Base-by-base conservation (phyloP, 1,284 basidiomycete species). In the Vanrija sp. region DNA sequence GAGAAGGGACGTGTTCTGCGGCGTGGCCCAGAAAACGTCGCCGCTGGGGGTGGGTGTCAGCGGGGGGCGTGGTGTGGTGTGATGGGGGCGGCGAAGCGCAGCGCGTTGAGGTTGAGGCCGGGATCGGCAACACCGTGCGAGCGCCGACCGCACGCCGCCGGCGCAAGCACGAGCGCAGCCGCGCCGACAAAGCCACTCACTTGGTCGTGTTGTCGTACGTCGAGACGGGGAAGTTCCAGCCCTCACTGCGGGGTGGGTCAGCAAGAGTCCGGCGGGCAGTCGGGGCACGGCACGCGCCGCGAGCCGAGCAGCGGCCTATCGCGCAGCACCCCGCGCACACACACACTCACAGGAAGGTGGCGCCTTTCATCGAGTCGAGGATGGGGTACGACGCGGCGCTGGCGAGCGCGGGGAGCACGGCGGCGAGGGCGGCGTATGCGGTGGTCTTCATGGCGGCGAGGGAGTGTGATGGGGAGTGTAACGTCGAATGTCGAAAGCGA, bases 21-120 rank as follows among this genome's bases (percentile, higher is more conserved):
- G 45, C 5, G 66, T 66, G 2, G 69, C 73, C 71, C 71, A 78
- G 55, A 70, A 73, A 14, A 71, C 82, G 69, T 89, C 84, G 49
- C 88, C 87, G 62, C 86, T 86, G 38, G 15, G 14, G 9, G 28
- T 28, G 28, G 21, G 21, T 23, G 28, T 28, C 28, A 28, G 28
- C 10, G 28, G 21, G 28, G 28, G 3, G 6, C 7, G 28, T 3
- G 2, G 6, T 28, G 28, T 3, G 2, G 48, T 59, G 40, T 50
- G 57, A 14, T 5, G 4, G 34, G 34, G 34, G 12, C 34, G 34
- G 12, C 34, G 12, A 34, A 14, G 23, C 6, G 15, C 18, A 23
- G 21, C 21, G 21, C 21, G 21, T 23, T 14, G n/a, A 29, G 25
- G 45, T 19, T n/a, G 21, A 23, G 21, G 21, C 21, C 21, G 21